Conservation (phyloP, 345 rosid species). For the Eucalyptus polyanthemos region DNA sequence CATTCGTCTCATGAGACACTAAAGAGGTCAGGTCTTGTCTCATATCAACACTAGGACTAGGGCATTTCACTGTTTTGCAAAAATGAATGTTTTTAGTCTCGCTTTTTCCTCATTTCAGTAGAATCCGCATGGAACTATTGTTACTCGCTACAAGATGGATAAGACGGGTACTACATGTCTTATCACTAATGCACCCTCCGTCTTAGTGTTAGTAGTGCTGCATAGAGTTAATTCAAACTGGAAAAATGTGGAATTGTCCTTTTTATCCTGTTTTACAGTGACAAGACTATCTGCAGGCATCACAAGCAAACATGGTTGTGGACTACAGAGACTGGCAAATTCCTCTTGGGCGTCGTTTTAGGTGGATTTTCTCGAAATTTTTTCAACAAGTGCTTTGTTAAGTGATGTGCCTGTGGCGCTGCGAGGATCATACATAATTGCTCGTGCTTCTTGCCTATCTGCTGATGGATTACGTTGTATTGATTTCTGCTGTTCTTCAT, state of each 20-base stretch:
- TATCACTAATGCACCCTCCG: not conserved
- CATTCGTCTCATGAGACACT: not conserved
- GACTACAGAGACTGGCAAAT: constrained; percentile 98
- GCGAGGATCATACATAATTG: not conserved
- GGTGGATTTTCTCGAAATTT: constrained; percentile 15
- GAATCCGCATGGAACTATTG: not conserved
- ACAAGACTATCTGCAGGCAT: constrained; percentile 27
- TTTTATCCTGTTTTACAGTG: not conserved
- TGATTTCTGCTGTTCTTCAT: not conserved
- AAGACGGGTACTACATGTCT: not conserved
- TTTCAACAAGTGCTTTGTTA: not conserved
- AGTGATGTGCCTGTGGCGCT: not conserved
- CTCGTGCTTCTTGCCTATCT: not conserved
- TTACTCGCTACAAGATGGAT: not conserved
- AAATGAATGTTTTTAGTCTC: not conserved
- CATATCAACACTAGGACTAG: not conserved
- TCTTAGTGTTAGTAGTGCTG: not conserved
- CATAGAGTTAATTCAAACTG: not conserved
- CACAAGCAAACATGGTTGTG: constrained; percentile 71
- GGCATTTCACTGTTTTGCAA: not conserved
- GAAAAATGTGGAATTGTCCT: not conserved
- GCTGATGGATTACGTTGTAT: not conserved
- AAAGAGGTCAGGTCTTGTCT: not conserved
- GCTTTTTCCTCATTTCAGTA: not conserved
- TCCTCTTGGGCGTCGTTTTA: constrained; percentile 92